Evolutionary conservation across 1,284 basidiomycete species (phyloP).

Genomic region (Trichosporon sp.): DNA sequence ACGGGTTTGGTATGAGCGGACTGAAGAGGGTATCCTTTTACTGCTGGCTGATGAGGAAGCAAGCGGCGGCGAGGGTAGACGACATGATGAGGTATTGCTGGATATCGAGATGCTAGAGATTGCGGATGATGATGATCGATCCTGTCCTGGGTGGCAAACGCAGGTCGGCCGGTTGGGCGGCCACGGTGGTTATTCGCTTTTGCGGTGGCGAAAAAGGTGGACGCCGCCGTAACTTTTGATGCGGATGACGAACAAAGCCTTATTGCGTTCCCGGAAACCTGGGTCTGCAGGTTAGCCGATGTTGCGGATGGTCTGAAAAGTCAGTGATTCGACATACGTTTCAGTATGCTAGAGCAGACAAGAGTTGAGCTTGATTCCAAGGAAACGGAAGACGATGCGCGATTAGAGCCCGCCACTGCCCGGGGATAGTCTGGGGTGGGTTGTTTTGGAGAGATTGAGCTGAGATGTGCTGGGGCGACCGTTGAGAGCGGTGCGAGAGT

Average conservation of each 20-base stretch:
- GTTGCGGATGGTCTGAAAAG: not conserved
- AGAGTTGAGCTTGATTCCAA: not conserved
- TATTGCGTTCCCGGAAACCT: not conserved
- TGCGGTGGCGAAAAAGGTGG: not conserved
- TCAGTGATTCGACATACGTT: not conserved
- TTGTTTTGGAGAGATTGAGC: not conserved
- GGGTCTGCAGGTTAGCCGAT: not conserved
- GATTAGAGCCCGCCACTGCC: constrained; percentile 2
- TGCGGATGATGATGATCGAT: constrained; percentile 1
- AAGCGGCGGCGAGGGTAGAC: not conserved
- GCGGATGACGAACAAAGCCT: not conserved
- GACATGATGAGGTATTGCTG: not conserved
- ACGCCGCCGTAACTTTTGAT: not conserved
- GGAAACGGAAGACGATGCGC: not conserved
- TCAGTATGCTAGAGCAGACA: not conserved
- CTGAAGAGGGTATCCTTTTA: constrained; percentile 1
- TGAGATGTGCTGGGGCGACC: not conserved
- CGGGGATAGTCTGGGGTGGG: not conserved
- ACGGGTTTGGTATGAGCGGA: not conserved
- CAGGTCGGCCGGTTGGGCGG: not conserved
- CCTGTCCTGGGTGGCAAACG: constrained; percentile 3
- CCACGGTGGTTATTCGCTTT: not conserved
- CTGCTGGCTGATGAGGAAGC: not conserved
- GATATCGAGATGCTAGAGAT: constrained; percentile 2
- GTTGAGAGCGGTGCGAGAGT: not conserved